A percentile compares a stretch with the other conserved stretches of the same genome.
These are phyloP conservation scores for Barbatosphaeria neglecta DNA, from an alignment of 495 filamentous ascomycete species.

Conservation along the genomic window DNA sequence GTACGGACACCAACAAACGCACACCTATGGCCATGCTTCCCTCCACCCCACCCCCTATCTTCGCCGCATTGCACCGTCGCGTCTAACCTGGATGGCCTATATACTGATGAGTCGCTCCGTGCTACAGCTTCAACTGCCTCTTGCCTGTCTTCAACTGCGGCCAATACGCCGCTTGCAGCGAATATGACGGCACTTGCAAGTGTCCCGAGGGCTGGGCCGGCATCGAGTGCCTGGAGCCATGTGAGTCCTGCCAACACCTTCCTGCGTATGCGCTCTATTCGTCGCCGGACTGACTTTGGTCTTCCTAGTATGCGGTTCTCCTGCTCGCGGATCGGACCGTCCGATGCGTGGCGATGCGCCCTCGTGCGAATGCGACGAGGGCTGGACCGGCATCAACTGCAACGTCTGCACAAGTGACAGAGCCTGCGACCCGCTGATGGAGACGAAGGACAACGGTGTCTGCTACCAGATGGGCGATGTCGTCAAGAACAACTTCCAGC, in stretches of 20 bases:
- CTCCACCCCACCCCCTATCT: background rate
- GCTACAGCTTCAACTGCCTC: constrained; percentile 87
- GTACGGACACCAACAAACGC: constrained; percentile 21
- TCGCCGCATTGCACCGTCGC: background rate
- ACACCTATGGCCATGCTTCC: background rate
- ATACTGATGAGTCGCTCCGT: constrained; percentile 6
- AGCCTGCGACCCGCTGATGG: constrained; percentile 79
- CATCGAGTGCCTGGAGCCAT: constrained; percentile 76
- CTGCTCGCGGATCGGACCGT: constrained; percentile 66
- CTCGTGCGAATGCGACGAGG: constrained; percentile 77
- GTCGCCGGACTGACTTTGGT: background rate
- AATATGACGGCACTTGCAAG: constrained; percentile 77
- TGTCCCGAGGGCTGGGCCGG: constrained; percentile 89
- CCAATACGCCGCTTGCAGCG: constrained; percentile 78
- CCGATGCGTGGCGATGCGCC: constrained; percentile 48
- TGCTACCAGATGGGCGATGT: constrained; percentile 87
- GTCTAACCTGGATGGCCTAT: no score
- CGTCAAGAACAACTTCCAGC: constrained; percentile 89
- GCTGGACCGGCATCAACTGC: constrained; percentile 98
- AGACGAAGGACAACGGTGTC: constrained; percentile 61
- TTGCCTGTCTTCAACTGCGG: constrained; percentile 81
- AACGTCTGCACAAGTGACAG: constrained; percentile 81
- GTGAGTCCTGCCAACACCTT: constrained; percentile 23
- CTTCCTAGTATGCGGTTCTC: constrained; percentile 64
- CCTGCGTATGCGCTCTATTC: background rate